Percentiles rank a stretch among this genome's conserved stretches.
These are phyloP conservation scores for Suillus spraguei DNA, from an alignment of 768 basidiomycete genomes.

Conservation along the genomic window DNA sequence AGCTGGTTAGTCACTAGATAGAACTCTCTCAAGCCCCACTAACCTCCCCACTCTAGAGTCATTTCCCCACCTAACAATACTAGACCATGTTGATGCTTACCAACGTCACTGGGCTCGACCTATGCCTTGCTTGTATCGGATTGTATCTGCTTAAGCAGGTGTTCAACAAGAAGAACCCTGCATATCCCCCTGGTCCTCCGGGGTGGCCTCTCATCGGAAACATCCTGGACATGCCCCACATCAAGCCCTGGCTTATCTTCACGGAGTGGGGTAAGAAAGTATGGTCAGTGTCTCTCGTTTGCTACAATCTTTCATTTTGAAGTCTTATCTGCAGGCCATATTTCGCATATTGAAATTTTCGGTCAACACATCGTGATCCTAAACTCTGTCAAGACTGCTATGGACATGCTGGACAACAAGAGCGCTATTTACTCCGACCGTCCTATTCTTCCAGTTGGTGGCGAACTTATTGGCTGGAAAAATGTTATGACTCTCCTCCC, in stretches of 20 bases:
- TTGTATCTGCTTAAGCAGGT: slow-evolving; percentile 30
- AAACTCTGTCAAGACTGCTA: slow-evolving; percentile 50
- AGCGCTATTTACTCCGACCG: slow-evolving; percentile 68
- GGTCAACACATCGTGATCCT: slow-evolving; percentile 61
- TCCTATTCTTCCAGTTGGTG: slow-evolving; percentile 46
- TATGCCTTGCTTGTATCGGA: slow-evolving; percentile 32
- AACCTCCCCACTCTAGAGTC: background rate
- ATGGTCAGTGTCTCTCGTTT: slow-evolving; percentile 31
- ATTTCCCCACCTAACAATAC: background rate
- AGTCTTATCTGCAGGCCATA: slow-evolving; percentile 46
- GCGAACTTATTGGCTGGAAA: slow-evolving; percentile 36
- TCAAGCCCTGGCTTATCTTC: slow-evolving; percentile 48
- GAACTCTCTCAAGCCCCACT: background rate
- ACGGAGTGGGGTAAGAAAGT: slow-evolving; percentile 47
- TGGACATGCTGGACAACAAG: slow-evolving; percentile 67
- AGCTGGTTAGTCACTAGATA: background rate
- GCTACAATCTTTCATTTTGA: background rate
- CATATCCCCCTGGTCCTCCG: slow-evolving; percentile 50
- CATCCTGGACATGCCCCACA: slow-evolving; percentile 49
- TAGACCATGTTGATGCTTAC: slow-evolving; percentile 20
- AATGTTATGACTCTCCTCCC: slow-evolving; percentile 38
- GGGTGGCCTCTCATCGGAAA: slow-evolving; percentile 50
- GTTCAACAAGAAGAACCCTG: slow-evolving; percentile 22
- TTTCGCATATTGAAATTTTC: slow-evolving; percentile 59
- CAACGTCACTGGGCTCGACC: slow-evolving; percentile 32